Base-by-base conservation (phyloP, 1,139 yeast species). In the Scheffersomyces quercinus region DNA sequence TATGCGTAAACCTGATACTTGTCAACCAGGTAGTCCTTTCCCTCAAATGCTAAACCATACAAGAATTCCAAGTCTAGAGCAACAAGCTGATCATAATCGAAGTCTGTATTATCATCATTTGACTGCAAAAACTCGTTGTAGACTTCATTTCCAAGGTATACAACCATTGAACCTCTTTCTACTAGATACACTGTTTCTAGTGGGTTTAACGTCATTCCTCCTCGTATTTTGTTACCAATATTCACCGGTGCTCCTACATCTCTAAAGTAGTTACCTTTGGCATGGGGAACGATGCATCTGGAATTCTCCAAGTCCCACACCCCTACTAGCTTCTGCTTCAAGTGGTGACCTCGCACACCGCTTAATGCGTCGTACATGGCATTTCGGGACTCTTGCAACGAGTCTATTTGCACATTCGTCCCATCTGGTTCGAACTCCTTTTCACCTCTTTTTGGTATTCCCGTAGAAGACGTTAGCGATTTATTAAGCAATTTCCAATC, bases 391-490 rank as follows among this genome's bases (percentile, higher is more conserved):
- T 73, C 75, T 8, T 68, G 66, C 5, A 91, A 68, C 14, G 75
- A 68, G 5, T 64, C 55, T 2, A 58, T 59, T 62, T 91, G 97
- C 20, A 77, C 68, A 3, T 63, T 58, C 0, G 95, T 84, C 0
- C 91, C 89, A 61, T 85, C 93, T 0, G 96, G 97, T 48, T 83
- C 96, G 53, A 83, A 86, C 51, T 88, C 97, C 61, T 91, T 91
- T 47, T 83, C 93, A 2, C 97, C 97, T 49, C 93, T 64, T 41
- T 55, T 59, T 31, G 66, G 65, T 2, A 61, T 50, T 8, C 55
- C 37, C 31, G 50, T 16, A 3, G 42, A 12, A 2, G 46, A 37
- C 9, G 42, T 35, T 12, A 26, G 31, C 13, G 42, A 14, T 36
- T 46, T 46, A 53, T 58, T 55, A 29, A 82, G 60, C 35, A 66